These are phyloP conservation scores for Torulaspora globosa DNA, from an alignment of 1,139 yeast species.

Conservation along the genomic window DNA sequence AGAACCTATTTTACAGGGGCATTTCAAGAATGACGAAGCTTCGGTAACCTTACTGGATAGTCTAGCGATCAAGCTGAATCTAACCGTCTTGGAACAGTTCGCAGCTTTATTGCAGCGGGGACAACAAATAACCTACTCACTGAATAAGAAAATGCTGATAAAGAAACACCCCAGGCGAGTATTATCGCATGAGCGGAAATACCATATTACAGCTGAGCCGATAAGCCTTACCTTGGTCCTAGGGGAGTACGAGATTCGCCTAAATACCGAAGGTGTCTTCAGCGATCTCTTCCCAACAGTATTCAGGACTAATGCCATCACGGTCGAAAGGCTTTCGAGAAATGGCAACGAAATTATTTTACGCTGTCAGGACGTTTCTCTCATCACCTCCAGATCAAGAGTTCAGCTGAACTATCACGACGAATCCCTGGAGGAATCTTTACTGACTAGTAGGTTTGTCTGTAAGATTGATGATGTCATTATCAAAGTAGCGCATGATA, in stretches of 20 bases:
- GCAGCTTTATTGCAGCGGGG: slow-evolving; percentile 3
- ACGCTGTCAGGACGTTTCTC: slow-evolving; percentile 5
- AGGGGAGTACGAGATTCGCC: slow-evolving; percentile 3
- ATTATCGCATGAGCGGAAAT: slow-evolving; percentile 1
- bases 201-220: slow-evolving; percentile 3
- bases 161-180: background rate
- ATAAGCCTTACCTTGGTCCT: slow-evolving; percentile 3
- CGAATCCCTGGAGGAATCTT: slow-evolving; percentile 13
- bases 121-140: slow-evolving; percentile 1
- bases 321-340: background rate
- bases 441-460: slow-evolving; percentile 12
- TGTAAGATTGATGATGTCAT: slow-evolving; percentile 19
- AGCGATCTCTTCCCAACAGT: slow-evolving; percentile 6
- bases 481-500: slow-evolving; percentile 14
- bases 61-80: slow-evolving; percentile 5
- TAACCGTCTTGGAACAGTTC: slow-evolving; percentile 3
- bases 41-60: slow-evolving; percentile 7
- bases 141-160: background rate
- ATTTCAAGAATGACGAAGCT: slow-evolving; percentile 4
- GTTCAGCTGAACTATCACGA: slow-evolving; percentile 14
- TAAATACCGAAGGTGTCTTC: slow-evolving; percentile 5
- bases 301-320: slow-evolving; percentile 9
- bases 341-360: slow-evolving; percentile 1
- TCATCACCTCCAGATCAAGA: slow-evolving; percentile 9
- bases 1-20: slow-evolving; percentile 14